phyloP scores from a whole-genome alignment of 2,329 filamentous ascomycete genomes.

The Tolypocladium paradoxum region DNA sequence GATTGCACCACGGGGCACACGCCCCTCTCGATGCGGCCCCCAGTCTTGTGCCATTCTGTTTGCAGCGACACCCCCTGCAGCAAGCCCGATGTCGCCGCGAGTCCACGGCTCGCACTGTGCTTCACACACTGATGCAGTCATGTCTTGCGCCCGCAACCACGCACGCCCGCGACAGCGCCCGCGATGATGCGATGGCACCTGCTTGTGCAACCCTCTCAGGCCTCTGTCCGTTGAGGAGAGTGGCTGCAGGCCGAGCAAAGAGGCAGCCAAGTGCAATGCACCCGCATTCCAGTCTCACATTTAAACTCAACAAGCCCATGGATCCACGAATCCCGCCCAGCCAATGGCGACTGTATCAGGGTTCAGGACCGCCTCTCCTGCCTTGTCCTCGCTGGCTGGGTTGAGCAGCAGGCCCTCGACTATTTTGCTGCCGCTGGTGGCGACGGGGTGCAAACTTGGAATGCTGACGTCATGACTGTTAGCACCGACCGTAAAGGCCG shows the following conservation, averaged over 20 bases:
- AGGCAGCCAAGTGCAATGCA: neutral
- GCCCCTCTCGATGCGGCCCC: neutral
- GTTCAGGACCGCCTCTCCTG: neutral
- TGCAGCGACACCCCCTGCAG: neutral
- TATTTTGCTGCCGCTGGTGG: too few species aligned
- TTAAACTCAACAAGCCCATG: neutral
- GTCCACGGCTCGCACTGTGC: neutral
- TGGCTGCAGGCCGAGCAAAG: neutral
- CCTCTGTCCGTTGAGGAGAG: neutral
- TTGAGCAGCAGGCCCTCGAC: too few species aligned
- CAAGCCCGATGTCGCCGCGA: neutral
- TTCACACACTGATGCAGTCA: neutral
- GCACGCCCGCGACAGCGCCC: too few species aligned
- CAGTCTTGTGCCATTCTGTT: neutral
- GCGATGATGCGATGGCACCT: neutral
- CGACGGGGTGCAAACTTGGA: too few species aligned
- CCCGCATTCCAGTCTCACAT: neutral
- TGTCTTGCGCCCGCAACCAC: neutral
- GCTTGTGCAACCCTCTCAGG: neutral
- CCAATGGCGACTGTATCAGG: neutral
- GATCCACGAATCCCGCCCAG: neutral
- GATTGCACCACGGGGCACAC: neutral
- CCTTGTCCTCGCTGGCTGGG: too few species aligned
- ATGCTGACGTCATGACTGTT: neutral
- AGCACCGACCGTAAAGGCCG: conserved; percentile 1